These are phyloP conservation scores for Pyrenochaeta sp. DNA, from an alignment of 2,329 filamentous ascomycete species.

Conservation along the genomic window DNA sequence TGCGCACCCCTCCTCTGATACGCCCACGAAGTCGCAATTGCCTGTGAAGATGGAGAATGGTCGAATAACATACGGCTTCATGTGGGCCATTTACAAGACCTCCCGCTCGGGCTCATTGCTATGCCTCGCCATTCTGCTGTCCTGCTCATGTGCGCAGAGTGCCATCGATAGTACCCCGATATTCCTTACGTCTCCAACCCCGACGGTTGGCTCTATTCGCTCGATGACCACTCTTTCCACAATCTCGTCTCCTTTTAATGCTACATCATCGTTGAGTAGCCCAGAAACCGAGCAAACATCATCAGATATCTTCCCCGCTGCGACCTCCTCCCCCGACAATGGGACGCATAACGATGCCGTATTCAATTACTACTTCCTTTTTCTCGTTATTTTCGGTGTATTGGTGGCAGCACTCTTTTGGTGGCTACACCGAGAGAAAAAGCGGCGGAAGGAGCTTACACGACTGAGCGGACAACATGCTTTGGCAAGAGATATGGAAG, in stretches of 20 bases:
- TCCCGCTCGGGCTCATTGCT: background rate
- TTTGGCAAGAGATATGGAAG: slow-evolving; percentile 48
- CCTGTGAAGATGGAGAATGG: slow-evolving; percentile 1
- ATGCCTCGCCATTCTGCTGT: background rate
- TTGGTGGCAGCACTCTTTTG: slow-evolving; percentile 54
- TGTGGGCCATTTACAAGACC: background rate
- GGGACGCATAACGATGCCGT: slow-evolving; percentile 33
- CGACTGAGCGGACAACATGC: slow-evolving; percentile 43
- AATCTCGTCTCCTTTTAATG: background rate
- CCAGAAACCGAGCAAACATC: slow-evolving; percentile 3
- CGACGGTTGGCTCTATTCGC: background rate
- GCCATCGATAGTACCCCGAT: background rate
- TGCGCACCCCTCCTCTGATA: slow-evolving; percentile 4
- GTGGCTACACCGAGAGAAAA: slow-evolving; percentile 56
- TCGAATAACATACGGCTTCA: background rate
- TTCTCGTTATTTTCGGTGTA: slow-evolving; percentile 62
- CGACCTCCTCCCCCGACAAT: slow-evolving; percentile 5
- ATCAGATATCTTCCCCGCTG: slow-evolving; percentile 18
- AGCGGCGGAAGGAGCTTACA: slow-evolving; percentile 40
- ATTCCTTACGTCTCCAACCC: background rate
- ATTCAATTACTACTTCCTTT: slow-evolving; percentile 64
- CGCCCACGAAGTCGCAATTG: background rate
- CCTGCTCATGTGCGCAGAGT: slow-evolving; percentile 5
- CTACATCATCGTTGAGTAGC: background rate
- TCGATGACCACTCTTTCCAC: background rate